Evolutionary conservation across 148 eudicot genomes (phyloP).

Genomic region (Camellia japonica): DNA sequence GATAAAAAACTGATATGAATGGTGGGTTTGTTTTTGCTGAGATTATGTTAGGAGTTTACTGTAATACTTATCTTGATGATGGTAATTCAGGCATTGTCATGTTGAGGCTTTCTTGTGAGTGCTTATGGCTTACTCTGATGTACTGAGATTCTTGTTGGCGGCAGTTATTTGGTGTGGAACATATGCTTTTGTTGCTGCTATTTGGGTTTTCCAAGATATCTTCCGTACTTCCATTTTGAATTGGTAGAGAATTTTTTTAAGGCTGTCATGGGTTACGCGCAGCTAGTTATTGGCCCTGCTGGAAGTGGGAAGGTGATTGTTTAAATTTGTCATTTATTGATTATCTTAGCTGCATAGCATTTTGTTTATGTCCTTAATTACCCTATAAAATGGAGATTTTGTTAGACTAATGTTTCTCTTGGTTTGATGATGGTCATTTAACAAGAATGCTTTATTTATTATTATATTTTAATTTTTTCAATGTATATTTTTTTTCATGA

Average conservation of each 20-base stretch:
- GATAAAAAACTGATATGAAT: background rate
- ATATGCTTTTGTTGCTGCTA: constrained; percentile 42
- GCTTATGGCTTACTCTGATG: constrained; percentile 40
- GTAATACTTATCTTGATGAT: constrained; percentile 12
- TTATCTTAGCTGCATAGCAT: background rate
- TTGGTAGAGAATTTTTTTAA: constrained; percentile 4
- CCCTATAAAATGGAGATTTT: background rate
- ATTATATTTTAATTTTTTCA: background rate
- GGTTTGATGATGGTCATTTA: background rate
- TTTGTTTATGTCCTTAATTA: background rate
- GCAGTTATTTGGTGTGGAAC: constrained; percentile 43
- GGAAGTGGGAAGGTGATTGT: constrained; percentile 68
- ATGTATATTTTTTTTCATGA: background rate
- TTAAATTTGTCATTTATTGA: background rate
- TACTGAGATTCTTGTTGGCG: constrained; percentile 26
- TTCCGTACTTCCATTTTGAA: constrained; percentile 18
- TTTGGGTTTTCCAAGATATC: constrained; percentile 25
- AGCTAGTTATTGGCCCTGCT: constrained; percentile 80
- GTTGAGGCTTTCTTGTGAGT: constrained; percentile 12
- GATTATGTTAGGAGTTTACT: background rate
- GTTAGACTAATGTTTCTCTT: background rate
- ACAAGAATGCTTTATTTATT: background rate
- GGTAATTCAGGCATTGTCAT: constrained; percentile 26
- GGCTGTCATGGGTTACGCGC: constrained; percentile 70
- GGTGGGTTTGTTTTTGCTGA: background rate